Conservation (phyloP, 2,329 filamentous ascomycete species). For the Chaetomium globosum region DNA sequence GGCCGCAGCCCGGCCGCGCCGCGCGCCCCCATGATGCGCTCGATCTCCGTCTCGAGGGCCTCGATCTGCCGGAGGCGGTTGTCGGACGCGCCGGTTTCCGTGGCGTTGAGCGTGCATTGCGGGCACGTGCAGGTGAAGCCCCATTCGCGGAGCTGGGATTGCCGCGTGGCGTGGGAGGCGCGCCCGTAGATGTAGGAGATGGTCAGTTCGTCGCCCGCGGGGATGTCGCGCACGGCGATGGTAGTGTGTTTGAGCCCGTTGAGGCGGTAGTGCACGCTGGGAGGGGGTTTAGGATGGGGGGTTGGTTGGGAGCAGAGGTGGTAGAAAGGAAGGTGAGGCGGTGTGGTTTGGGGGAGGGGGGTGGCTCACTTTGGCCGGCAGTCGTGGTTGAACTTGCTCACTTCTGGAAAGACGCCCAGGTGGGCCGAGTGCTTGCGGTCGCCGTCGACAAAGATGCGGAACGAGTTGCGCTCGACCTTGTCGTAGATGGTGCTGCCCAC, state of each 20-base stretch:
- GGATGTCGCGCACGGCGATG: constrained; percentile 44
- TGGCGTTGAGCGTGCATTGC: constrained; percentile 37
- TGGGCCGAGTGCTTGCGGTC: constrained; percentile 38
- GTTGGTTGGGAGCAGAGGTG: no score
- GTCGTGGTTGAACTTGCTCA: constrained; percentile 46
- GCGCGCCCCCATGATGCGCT: constrained; percentile 29
- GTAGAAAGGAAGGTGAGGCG: no score
- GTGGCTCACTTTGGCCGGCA: constrained; percentile 46
- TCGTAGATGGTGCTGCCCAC: constrained; percentile 39
- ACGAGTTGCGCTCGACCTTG: constrained; percentile 45
- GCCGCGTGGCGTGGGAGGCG: constrained; percentile 38
- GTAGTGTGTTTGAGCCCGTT: constrained; percentile 44
- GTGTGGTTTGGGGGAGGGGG: not conserved
- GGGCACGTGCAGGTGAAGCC: constrained; percentile 45
- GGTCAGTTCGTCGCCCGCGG: constrained; percentile 44
- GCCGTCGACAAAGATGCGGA: constrained; percentile 42
- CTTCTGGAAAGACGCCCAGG: constrained; percentile 43
- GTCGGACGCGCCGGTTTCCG: constrained; percentile 40
- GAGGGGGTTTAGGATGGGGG: not conserved
- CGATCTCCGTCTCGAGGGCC: constrained; percentile 38
- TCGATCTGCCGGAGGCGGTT: constrained; percentile 39
- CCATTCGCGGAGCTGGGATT: constrained; percentile 41
- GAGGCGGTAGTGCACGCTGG: constrained; percentile 43
- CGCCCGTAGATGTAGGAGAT: constrained; percentile 44
- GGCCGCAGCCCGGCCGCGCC: constrained; percentile 27